These are phyloP conservation scores for Debaryomyces maramus DNA, from an alignment of 805 yeast genomes.

Conservation along the genomic window DNA sequence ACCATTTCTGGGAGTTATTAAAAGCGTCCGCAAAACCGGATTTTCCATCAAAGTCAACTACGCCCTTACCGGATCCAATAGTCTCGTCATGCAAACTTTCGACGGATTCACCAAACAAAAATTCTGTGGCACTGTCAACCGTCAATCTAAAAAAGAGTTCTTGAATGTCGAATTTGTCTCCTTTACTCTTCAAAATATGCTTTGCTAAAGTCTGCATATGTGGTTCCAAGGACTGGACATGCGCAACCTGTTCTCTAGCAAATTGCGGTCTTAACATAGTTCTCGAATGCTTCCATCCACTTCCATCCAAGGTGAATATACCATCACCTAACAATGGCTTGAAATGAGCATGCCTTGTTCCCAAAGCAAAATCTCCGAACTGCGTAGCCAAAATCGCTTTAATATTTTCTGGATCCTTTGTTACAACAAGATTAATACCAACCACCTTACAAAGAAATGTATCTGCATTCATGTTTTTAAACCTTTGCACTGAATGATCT, in stretches of 20 bases:
- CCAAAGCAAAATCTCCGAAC: slow-evolving; percentile 41
- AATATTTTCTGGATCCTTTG: slow-evolving; percentile 38
- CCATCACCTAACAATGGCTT: slow-evolving; percentile 43
- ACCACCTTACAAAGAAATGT: slow-evolving; percentile 7
- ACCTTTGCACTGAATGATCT: slow-evolving; percentile 13
- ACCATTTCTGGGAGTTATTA: slow-evolving; percentile 30
- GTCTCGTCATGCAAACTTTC: slow-evolving; percentile 30
- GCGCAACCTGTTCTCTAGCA: slow-evolving; percentile 44
- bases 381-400: slow-evolving; percentile 45
- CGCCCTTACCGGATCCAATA: slow-evolving; percentile 13
- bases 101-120: slow-evolving; percentile 42
- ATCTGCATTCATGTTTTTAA: slow-evolving; percentile 5
- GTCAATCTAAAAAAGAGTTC: slow-evolving; percentile 40
- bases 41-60: slow-evolving; percentile 29
- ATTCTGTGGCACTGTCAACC: slow-evolving; percentile 42
- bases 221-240: slow-evolving; percentile 39
- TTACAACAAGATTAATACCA: slow-evolving; percentile 16
- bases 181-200: slow-evolving; percentile 28
- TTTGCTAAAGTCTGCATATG: slow-evolving; percentile 36
- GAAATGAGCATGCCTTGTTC: slow-evolving; percentile 38
- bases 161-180: slow-evolving; percentile 36
- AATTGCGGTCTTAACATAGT: slow-evolving; percentile 47
- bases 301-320: slow-evolving; percentile 42
- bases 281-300: slow-evolving; percentile 45
- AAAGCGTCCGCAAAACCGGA: slow-evolving; percentile 35